phyloP scores from a whole-genome alignment of 306 rosid species.

The Leucaena leucocephala region DNA sequence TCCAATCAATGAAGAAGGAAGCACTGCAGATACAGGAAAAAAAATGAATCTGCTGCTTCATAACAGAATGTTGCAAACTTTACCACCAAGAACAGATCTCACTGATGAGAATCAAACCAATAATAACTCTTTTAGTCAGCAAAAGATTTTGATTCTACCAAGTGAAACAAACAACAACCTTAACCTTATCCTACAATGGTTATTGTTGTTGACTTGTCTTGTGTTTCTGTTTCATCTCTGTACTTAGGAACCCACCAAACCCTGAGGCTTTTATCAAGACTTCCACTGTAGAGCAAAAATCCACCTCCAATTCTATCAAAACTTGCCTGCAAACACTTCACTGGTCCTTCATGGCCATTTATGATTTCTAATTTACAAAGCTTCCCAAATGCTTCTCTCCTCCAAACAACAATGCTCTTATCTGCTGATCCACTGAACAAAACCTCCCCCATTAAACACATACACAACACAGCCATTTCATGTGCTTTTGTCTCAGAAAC shows the following conservation, averaged over 20 bases:
- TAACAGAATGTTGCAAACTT: slow-evolving; percentile 21
- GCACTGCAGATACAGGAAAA: slow-evolving; percentile 40
- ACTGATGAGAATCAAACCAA: neutral
- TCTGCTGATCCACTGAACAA: slow-evolving; percentile 91
- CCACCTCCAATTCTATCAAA: slow-evolving; percentile 68
- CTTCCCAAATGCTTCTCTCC: slow-evolving; percentile 57
- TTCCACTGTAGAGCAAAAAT: slow-evolving; percentile 84
- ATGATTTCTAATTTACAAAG: slow-evolving; percentile 66
- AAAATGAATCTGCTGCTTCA: slow-evolving; percentile 45
- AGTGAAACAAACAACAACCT: neutral
- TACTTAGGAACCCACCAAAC: slow-evolving; percentile 91
- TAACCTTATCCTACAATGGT: neutral
- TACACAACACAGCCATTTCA: slow-evolving; percentile 74
- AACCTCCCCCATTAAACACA: slow-evolving; percentile 68
- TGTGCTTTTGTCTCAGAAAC: slow-evolving; percentile 73
- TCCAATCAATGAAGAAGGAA: slow-evolving; percentile 33
- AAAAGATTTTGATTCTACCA: neutral
- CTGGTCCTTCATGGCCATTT: slow-evolving; percentile 89
- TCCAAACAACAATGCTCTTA: slow-evolving; percentile 84
- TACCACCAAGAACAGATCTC: slow-evolving; percentile 20
- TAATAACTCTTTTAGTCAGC: neutral
- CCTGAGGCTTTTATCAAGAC: slow-evolving; percentile 80
- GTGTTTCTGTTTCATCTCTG: slow-evolving; percentile 13
- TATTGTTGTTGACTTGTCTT: slow-evolving; percentile 18
- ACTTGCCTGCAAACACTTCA: slow-evolving; percentile 84